A percentile compares a stretch with the other conserved stretches of the same genome.
Conservation (phyloP, 2,329 filamentous ascomycete species). For the Epichloe aotearoae region DNA sequence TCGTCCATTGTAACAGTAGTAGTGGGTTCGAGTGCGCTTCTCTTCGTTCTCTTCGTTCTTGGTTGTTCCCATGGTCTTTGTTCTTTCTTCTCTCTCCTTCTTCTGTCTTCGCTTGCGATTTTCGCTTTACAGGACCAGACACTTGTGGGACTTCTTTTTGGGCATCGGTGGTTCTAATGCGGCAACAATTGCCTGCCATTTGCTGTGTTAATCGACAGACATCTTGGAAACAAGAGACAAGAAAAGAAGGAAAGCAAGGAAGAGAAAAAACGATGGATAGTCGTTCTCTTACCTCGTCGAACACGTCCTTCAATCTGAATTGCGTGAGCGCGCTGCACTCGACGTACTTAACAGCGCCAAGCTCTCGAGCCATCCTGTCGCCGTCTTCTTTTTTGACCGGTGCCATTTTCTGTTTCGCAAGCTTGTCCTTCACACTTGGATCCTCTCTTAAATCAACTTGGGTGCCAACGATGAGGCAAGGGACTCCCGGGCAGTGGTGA, state of each 20-base stretch:
- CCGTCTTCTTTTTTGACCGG: slow-evolving; percentile 87
- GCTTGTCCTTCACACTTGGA: slow-evolving; percentile 72
- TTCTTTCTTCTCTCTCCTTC: slow-evolving; percentile 3
- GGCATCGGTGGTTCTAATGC: slow-evolving; percentile 77
- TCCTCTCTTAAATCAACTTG: slow-evolving; percentile 95
- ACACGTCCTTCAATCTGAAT: slow-evolving; percentile 97
- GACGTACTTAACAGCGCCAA: slow-evolving; percentile 97
- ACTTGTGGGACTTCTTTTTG: slow-evolving; percentile 64
- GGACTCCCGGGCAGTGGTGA: slow-evolving; percentile 95
- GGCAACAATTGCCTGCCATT: slow-evolving; percentile 73
- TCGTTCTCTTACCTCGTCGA: slow-evolving; percentile 68
- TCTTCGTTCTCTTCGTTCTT: neutral
- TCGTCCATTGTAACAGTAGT: slow-evolving; percentile 3
- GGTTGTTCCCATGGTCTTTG: neutral
- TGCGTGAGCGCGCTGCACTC: slow-evolving; percentile 97
- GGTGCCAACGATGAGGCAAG: slow-evolving; percentile 93
- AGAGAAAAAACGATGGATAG: neutral
- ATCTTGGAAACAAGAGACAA: neutral
- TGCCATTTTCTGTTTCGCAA: slow-evolving; percentile 90
- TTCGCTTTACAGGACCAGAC: slow-evolving; percentile 47
- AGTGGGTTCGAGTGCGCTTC: neutral
- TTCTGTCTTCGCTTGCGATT: neutral
- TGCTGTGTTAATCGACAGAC: neutral
- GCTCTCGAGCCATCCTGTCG: slow-evolving; percentile 89
- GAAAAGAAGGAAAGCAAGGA: neutral